phyloP scores from a whole-genome alignment of 345 rosid species.

The Boechera stricta region DNA sequence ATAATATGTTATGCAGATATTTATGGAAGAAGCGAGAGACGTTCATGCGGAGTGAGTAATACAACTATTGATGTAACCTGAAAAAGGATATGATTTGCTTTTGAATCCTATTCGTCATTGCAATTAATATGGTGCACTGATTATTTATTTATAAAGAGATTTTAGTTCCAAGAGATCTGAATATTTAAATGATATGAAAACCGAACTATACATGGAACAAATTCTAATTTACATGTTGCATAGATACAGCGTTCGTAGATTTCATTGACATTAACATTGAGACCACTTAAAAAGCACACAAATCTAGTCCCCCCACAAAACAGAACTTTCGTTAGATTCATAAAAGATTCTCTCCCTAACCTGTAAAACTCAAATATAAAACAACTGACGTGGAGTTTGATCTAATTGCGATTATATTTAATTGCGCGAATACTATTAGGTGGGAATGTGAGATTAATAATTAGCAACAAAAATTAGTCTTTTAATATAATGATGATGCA shows the following conservation, averaged over 20 bases:
- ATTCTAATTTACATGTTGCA: constrained; percentile 10
- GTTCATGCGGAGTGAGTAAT: neutral
- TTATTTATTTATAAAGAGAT: neutral
- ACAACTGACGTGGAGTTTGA: constrained; percentile 2
- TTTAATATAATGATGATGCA: constrained; percentile 25
- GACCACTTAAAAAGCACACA: constrained; percentile 20
- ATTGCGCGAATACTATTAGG: neutral
- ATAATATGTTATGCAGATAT: neutral
- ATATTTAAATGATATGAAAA: neutral
- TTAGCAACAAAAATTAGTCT: neutral
- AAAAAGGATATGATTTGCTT: neutral
- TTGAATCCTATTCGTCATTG: neutral
- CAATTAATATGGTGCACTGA: neutral
- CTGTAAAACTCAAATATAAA: neutral
- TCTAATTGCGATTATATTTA: neutral
- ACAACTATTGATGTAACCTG: neutral
- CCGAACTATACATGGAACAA: constrained; percentile 6
- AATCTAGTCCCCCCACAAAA: constrained; percentile 34
- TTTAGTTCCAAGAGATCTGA: neutral
- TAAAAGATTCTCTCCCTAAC: neutral
- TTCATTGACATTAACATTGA: constrained; percentile 10
- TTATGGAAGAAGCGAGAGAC: neutral
- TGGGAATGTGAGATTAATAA: constrained; percentile 14
- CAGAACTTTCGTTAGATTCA: constrained; percentile 32
- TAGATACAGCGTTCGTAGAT: neutral